These are phyloP conservation scores for Taxillus chinensis DNA, from an alignment of 164 flowering plant genomes.

Conservation along the genomic window DNA sequence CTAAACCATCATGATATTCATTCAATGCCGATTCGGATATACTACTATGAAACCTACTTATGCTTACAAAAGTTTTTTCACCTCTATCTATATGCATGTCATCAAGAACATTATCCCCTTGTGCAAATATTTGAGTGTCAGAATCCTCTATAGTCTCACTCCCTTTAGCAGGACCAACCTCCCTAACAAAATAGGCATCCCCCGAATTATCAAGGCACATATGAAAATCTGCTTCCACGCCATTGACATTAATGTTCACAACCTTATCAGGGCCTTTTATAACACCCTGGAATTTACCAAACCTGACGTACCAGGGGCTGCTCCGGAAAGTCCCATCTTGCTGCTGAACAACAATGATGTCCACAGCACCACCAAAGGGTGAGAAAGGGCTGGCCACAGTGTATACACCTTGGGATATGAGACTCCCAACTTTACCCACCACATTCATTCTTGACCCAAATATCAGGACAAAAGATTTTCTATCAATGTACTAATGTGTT, in stretches of 20 bases:
- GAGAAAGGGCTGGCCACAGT: conserved; percentile 92
- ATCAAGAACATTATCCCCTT: conserved; percentile 13
- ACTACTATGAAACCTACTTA: conserved; percentile 23
- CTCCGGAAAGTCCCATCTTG: conserved; percentile 79
- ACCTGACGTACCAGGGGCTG: conserved; percentile 95
- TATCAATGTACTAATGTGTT: no score
- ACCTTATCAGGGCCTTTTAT: conserved; percentile 84
- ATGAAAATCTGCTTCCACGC: conserved; percentile 73
- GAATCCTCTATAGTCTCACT: conserved; percentile 17
- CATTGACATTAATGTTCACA: conserved; percentile 74
- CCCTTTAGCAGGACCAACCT: conserved; percentile 36
- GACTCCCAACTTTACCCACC: conserved; percentile 84
- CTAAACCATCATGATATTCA: conserved; percentile 26
- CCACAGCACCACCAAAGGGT: conserved; percentile 98
- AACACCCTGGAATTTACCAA: conserved; percentile 98
- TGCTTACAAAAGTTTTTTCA: conserved; percentile 11
- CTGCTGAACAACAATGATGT: conserved; percentile 84
- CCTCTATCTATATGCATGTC: conserved; percentile 2
- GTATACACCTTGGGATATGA: conserved; percentile 78
- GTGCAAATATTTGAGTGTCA: conserved; percentile 10
- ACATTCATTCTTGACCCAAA: conserved; percentile 49
- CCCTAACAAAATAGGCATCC: conserved; percentile 83
- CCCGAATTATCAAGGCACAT: conserved; percentile 96
- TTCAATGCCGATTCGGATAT: conserved; percentile 26
- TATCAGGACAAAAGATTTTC: no score